phyloP scores from a whole-genome alignment of 1,284 basidiomycete genomes.

The Moniliella sp. region DNA sequence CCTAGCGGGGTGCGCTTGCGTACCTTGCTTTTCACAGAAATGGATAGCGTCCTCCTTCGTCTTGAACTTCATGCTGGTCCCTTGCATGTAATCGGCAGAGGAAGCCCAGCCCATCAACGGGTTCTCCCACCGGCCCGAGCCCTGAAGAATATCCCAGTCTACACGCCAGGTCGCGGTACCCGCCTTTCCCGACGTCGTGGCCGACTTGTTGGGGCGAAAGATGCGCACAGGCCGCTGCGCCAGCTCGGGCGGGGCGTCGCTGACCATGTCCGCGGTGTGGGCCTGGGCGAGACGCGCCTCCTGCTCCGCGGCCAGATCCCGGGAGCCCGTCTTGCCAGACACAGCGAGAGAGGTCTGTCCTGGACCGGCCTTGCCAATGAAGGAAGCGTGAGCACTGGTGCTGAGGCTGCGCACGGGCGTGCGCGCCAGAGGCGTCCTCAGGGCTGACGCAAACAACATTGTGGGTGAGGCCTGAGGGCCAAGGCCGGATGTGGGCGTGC shows the following conservation, averaged over 20 bases:
- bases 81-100: constrained; percentile 93
- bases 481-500: too few relatives aligned
- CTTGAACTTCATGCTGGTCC: constrained; percentile 62
- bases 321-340: too few relatives aligned
- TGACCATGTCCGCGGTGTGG: constrained; percentile 13
- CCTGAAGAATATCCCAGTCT: constrained; percentile 75
- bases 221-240: constrained; percentile 70
- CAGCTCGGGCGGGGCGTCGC: constrained; percentile 42
- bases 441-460: too few relatives aligned
- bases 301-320: constrained; percentile 18
- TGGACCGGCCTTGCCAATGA: too few relatives aligned
- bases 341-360: too few relatives aligned
- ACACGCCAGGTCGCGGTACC: constrained; percentile 77
- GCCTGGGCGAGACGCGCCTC: constrained; percentile 9
- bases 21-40: constrained; percentile 56
- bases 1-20: not conserved
- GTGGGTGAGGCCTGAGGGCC: too few relatives aligned
- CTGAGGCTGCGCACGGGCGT: too few relatives aligned
- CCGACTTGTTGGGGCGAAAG: constrained; percentile 76
- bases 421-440: too few relatives aligned
- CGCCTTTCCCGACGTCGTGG: constrained; percentile 71
- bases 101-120: constrained; percentile 86
- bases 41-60: constrained; percentile 77
- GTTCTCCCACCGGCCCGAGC: constrained; percentile 86
- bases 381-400: too few relatives aligned